Percentiles rank a stretch among this genome's conserved stretches.
Evolutionary conservation across 2,329 filamentous ascomycete species (phyloP).

Genomic region (Thielaviopsis populi): DNA sequence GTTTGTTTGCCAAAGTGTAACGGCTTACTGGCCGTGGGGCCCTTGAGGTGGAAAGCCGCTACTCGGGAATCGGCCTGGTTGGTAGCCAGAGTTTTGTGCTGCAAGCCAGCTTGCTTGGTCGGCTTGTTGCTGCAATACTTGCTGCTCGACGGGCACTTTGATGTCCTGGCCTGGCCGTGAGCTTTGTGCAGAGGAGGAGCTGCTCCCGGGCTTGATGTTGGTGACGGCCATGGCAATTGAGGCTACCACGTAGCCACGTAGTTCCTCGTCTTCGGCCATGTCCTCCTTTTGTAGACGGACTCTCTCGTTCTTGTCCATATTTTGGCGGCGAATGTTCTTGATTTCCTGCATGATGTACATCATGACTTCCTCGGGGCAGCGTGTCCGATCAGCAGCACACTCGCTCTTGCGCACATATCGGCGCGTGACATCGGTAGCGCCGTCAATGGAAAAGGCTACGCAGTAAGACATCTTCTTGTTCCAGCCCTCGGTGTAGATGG

Average conservation of each 20-base stretch:
- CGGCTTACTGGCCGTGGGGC: not conserved
- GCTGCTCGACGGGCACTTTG: slow-evolving; percentile 46
- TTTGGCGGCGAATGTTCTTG: slow-evolving; percentile 63
- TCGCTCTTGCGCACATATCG: slow-evolving; percentile 57
- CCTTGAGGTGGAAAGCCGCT: not conserved
- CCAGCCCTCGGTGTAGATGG: slow-evolving; percentile 89
- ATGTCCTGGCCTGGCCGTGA: slow-evolving; percentile 34
- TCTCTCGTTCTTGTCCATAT: slow-evolving; percentile 73
- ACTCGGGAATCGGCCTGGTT: slow-evolving; percentile 7
- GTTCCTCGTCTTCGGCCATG: slow-evolving; percentile 56
- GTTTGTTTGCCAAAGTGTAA: not conserved
- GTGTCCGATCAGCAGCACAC: slow-evolving; percentile 57
- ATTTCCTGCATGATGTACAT: slow-evolving; percentile 89
- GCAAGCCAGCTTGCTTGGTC: slow-evolving; percentile 13
- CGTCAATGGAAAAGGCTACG: slow-evolving; percentile 89
- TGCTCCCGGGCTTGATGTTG: slow-evolving; percentile 41
- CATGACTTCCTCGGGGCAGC: slow-evolving; percentile 77
- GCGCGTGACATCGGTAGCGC: slow-evolving; percentile 49
- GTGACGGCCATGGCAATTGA: slow-evolving; percentile 60
- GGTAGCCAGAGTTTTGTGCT: slow-evolving; percentile 9
- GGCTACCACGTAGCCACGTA: slow-evolving; percentile 58
- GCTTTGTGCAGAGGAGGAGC: slow-evolving; percentile 16
- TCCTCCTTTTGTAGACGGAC: slow-evolving; percentile 73
- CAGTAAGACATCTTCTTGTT: slow-evolving; percentile 94
- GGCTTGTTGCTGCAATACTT: slow-evolving; percentile 21